Conservation (phyloP, 306 rosid genomes). For the Cucurbita argyrosperma region DNA sequence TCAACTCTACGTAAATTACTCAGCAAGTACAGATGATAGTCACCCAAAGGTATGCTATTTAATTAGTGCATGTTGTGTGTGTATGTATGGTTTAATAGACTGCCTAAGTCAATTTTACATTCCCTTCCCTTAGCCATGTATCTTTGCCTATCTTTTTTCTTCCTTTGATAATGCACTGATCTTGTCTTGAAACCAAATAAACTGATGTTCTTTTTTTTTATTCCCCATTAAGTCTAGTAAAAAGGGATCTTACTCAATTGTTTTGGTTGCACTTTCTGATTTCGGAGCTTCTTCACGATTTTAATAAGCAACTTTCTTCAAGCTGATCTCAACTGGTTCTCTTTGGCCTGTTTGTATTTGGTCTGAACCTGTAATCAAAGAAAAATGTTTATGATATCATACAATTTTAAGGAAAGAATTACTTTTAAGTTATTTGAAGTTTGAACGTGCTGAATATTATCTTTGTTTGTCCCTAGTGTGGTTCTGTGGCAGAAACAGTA, state of each 20-base stretch:
- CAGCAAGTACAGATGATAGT: slow-evolving; percentile 66
- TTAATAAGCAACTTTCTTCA: not conserved
- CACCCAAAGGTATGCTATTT: slow-evolving; percentile 56
- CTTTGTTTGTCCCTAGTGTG: slow-evolving; percentile 34
- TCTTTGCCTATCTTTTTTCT: not conserved
- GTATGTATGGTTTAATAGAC: not conserved
- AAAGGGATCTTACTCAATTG: not conserved
- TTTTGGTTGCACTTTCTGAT: not conserved
- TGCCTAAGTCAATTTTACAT: not conserved
- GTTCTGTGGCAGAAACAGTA: slow-evolving; percentile 91
- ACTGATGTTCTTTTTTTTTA: not conserved
- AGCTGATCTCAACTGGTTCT: not conserved
- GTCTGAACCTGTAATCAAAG: not conserved
- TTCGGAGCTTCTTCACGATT: not conserved
- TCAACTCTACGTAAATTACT: slow-evolving; percentile 61
- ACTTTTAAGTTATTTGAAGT: not conserved
- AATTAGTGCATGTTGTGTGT: not conserved
- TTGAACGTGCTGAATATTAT: not conserved
- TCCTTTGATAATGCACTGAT: not conserved
- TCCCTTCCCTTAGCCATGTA: not conserved
- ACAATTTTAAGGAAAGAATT: not conserved
- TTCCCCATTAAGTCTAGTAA: not conserved
- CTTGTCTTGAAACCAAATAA: not conserved
- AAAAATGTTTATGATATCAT: not conserved
- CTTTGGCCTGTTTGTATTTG: not conserved